These are phyloP conservation scores for Knoxia roxburghii DNA, from an alignment of 257 asterid species.

Conservation along the genomic window DNA sequence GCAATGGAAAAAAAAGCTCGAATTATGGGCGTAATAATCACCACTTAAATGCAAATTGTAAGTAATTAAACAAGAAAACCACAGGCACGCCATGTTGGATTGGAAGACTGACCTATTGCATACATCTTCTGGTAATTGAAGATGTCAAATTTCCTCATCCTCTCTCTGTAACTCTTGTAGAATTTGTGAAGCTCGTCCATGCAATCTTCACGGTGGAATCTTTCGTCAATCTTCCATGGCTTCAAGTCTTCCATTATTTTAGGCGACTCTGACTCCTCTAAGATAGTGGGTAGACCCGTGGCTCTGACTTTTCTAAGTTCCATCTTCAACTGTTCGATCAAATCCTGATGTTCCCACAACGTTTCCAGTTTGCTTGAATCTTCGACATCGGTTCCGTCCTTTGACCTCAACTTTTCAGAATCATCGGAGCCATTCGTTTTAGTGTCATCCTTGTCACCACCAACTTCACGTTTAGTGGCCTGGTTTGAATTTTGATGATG, in stretches of 20 bases:
- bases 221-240: conserved; percentile 91
- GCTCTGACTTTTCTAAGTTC: conserved; percentile 74
- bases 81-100: no score
- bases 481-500: conserved; percentile 15
- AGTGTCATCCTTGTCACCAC: conserved; percentile 8
- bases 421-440: conserved; percentile 12
- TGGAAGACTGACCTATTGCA: conserved; percentile 69
- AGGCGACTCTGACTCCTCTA: conserved; percentile 83
- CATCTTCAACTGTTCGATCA: conserved; percentile 83
- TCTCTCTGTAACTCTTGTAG: conserved; percentile 73
- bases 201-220: conserved; percentile 52
- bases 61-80: no score
- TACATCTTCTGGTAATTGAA: conserved; percentile 98
- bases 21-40: conserved; percentile 1
- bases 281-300: conserved; percentile 84
- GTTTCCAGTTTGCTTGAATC: conserved; percentile 62
- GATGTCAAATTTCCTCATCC: conserved; percentile 86
- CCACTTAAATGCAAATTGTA: not conserved
- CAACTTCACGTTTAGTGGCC: not conserved
- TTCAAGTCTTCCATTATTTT: conserved; percentile 63
- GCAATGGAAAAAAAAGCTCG: not conserved
- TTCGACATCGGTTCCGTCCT: conserved; percentile 25
- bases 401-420: conserved; percentile 26
- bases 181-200: conserved; percentile 79
- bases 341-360: conserved; percentile 97